Conservation (phyloP, 257 asterid species). For the Ilex aquifolium region DNA sequence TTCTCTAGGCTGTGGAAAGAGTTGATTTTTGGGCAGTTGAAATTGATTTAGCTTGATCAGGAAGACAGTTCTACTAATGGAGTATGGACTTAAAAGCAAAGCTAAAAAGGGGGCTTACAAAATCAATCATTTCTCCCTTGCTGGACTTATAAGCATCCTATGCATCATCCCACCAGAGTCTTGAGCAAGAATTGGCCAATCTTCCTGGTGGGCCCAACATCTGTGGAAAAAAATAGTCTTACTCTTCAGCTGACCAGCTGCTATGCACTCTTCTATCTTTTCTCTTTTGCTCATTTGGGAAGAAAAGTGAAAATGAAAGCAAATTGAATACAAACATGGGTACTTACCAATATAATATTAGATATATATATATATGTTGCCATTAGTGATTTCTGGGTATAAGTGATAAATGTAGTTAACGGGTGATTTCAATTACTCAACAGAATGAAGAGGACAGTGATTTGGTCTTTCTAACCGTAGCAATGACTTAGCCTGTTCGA, state of each 20-base stretch:
- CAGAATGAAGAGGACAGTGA: too few relatives aligned
- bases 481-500: too few relatives aligned
- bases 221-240: too few relatives aligned
- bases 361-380: too few relatives aligned
- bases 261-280: neutral
- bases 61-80: slow-evolving; percentile 33
- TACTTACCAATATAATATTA: too few relatives aligned
- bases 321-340: neutral
- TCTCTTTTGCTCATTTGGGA: neutral
- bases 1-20: slow-evolving; percentile 3
- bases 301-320: too few relatives aligned
- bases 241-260: neutral
- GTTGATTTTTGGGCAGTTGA: neutral
- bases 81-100: slow-evolving; percentile 15
- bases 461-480: too few relatives aligned
- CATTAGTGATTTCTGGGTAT: too few relatives aligned
- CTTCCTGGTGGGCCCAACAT: neutral
- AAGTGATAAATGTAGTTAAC: too few relatives aligned
- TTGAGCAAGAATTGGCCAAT: slow-evolving; percentile 1
- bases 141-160: slow-evolving; percentile 36
- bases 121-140: slow-evolving; percentile 23
- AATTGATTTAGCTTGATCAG: slow-evolving; percentile 32
- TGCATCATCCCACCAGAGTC: slow-evolving; percentile 18
- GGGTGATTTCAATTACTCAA: too few relatives aligned
- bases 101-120: slow-evolving; percentile 15